Evolutionary conservation across 352 stramenopile species (phyloP), one percentile per base, ranked within the genome.

Genomic region (Pythium oligandrum): DNA sequence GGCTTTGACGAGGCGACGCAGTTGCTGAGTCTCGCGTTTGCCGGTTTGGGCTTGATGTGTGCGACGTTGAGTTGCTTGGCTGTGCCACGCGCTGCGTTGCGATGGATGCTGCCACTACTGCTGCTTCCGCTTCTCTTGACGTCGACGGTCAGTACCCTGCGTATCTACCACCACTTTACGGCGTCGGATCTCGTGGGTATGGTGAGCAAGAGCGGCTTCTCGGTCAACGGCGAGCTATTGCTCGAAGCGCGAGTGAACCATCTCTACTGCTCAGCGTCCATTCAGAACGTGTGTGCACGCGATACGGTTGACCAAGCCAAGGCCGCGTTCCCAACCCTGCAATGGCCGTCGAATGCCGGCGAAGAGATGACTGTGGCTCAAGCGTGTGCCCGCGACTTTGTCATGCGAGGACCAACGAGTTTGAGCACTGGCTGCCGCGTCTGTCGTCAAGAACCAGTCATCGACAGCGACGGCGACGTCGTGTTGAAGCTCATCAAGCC

Each of bases 61-160:
- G 51, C 66, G 43, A 51, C 55, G 36, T 30, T 72, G 7, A 68
- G 59, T 46, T 72, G 64, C 35, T 43, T 68, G 0, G 52, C 61
- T 12, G 30, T 72, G 9, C 50, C 55, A 33, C 51, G 57, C 30
- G 50, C 55, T 8, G 49, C 37, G 37, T 43, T 68, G 17, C 55
- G 55, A 17, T 43, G 40, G 3, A 42, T 46, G 36, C 60, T 71
- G 1, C 4, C 53, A 1, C 44, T 48, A 26, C 17, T 68, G 4
- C 34, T 63, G 11, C 5, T 57, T 5, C 49, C 56, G 31, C 37
- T 58, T 3, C 6, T 51, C 26, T 44, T 43, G 4, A 43, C 31
- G 1, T 44, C 48, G 4, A 17, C 10, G 4, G 8, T 45, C 12
- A 53, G 43, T 44, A 26, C 38, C 26, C 35, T 36, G 31, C 50